Evolutionary conservation across 805 yeast species (phyloP), one percentile per base, ranked within the genome.

Genomic region (Zygosaccharomyces pseudorouxii): DNA sequence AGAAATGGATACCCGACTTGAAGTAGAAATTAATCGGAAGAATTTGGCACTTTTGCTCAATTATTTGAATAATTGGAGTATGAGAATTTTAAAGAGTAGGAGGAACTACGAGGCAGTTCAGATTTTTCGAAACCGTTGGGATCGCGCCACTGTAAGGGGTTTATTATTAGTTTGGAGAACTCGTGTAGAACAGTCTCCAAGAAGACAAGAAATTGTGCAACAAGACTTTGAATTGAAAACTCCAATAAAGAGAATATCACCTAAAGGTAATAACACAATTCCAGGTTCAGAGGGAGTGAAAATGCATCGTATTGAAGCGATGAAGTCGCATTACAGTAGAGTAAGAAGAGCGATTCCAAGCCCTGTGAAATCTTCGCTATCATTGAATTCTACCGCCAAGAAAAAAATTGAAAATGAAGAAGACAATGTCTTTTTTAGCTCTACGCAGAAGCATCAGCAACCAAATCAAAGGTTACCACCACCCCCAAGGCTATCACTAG

Each of bases 271-370:
- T 11, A 48, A 45, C 19, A 57, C 66, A 7, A 67, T 71, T 9
- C 73, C 73, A 1, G 75, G 73, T 2, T 67, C 72, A 27, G 71
- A 65, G 42, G 49, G 64, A 11, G 59, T 69, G n/a, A 69, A 66
- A 50, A 53, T 60, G 27, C 59, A 62, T 36, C 61, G 68, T 35
- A 59, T 69, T 51, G 71, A 69, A 42, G 73, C 71, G 2, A 57
- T 68, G 56, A 70, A 56, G 37, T 55, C 58, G 8, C 68, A 62
- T 36, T 72, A 69, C 42, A 63, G 68, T 11, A 63, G 63, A 42
- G 63, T 67, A 3, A 64, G 67, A 27, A 51, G 57, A 22, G 71
- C 71, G 1, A 64, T 70, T 8, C 75, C 74, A 19, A 69, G 73
- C 51, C 75, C 75, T 4, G 40, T 68, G 18, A 65, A 63, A 43